These are phyloP conservation scores for Ballota nigra DNA, from an alignment of 257 asterid species.

Conservation along the genomic window DNA sequence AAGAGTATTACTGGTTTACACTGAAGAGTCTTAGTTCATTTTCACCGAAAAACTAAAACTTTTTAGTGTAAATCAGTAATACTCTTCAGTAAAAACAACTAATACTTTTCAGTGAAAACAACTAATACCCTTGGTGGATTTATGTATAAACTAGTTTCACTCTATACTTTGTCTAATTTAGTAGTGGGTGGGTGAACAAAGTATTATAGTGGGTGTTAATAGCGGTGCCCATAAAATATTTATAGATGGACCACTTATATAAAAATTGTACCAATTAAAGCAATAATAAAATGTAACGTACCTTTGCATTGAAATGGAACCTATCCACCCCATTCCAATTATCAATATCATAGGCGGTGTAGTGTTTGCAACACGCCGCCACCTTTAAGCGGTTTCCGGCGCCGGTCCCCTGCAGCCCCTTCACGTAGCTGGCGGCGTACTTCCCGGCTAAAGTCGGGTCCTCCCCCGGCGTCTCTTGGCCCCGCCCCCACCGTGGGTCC, in stretches of 20 bases:
- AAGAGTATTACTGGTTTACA: no score
- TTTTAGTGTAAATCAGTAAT: no score
- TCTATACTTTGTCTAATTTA: no score
- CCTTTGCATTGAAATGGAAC: slow-evolving; percentile 81
- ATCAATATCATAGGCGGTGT: slow-evolving; percentile 88
- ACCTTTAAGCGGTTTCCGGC: slow-evolving; percentile 53
- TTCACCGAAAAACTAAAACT: no score
- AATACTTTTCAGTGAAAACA: no score
- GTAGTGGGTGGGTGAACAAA: no score
- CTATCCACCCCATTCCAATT: slow-evolving; percentile 73
- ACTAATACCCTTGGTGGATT: no score
- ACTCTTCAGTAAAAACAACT: no score
- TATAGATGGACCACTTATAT: background rate
- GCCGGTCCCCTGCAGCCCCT: slow-evolving; percentile 62
- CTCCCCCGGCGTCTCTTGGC: slow-evolving; percentile 93
- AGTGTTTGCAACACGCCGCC: slow-evolving; percentile 92
- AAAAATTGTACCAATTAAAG: background rate
- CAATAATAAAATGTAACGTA: background rate
- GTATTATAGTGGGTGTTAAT: no score
- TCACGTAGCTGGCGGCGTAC: slow-evolving; percentile 68
- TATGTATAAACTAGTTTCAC: no score
- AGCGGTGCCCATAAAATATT: no score
- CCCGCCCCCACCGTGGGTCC: slow-evolving; percentile 91
- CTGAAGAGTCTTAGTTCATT: no score
- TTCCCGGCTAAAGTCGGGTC: slow-evolving; percentile 62